Conservation (phyloP, 106 monocot species). For the Acorus calamus region DNA sequence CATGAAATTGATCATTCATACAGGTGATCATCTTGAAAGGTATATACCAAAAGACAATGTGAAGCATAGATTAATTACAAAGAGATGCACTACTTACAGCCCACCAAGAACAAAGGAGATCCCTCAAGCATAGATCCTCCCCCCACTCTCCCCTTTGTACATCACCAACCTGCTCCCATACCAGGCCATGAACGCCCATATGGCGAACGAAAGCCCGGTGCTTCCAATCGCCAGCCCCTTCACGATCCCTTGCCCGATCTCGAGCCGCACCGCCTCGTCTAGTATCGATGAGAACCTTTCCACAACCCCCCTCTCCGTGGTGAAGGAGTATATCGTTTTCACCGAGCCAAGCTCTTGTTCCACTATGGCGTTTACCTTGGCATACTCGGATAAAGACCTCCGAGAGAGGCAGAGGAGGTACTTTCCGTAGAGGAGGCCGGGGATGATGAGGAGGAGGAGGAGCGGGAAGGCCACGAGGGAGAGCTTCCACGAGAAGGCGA, state of each 20-base stretch:
- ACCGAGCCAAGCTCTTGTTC: slow-evolving; percentile 61
- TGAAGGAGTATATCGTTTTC: slow-evolving; percentile 70
- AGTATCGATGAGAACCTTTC: slow-evolving; percentile 32
- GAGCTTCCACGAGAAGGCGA: slow-evolving; percentile 70
- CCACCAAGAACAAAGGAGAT: slow-evolving; percentile 70
- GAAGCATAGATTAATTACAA: too few species aligned
- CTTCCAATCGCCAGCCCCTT: slow-evolving; percentile 72
- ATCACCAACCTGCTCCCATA: slow-evolving; percentile 65
- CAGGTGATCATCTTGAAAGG: too few species aligned
- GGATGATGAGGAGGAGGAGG: slow-evolving; percentile 55
- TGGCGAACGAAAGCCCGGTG: slow-evolving; percentile 56
- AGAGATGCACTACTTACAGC: slow-evolving; percentile 29
- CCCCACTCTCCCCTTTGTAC: slow-evolving; percentile 65
- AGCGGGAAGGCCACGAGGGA: slow-evolving; percentile 55
- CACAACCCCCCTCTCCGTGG: slow-evolving; percentile 50
- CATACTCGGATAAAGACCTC: slow-evolving; percentile 27
- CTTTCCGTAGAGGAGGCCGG: slow-evolving; percentile 64
- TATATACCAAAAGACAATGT: too few species aligned
- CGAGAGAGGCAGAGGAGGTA: slow-evolving; percentile 57
- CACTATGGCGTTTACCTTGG: slow-evolving; percentile 41
- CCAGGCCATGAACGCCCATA: slow-evolving; percentile 90
- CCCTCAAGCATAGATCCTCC: slow-evolving; percentile 64
- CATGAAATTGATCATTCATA: too few species aligned
- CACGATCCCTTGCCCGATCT: slow-evolving; percentile 66
- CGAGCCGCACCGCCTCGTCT: slow-evolving; percentile 44